Conservation (phyloP, 2,329 filamentous ascomycete genomes). For the Chaetomium sp. region DNA sequence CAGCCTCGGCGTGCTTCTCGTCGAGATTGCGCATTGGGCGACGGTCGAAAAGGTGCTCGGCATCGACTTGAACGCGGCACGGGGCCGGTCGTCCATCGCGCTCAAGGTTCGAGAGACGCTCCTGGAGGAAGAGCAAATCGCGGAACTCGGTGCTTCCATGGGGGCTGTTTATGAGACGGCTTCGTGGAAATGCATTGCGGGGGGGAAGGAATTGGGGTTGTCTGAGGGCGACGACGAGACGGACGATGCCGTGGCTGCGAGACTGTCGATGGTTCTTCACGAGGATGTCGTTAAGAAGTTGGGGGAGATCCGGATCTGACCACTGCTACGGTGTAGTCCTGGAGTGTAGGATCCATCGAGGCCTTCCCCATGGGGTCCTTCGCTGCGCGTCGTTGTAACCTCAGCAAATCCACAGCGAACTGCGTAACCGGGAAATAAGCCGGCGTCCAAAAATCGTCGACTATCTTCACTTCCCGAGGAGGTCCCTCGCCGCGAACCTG, state of each 20-base stretch:
- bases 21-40: constrained; percentile 37
- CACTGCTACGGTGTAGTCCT: neutral
- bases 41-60: constrained; percentile 22
- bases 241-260: constrained; percentile 33
- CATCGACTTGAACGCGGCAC: constrained; percentile 19
- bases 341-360: neutral
- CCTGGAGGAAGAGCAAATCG: constrained; percentile 18
- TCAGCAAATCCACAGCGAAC: no score
- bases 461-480: no score
- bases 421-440: no score
- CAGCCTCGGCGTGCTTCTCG: constrained; percentile 43
- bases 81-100: constrained; percentile 21
- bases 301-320: constrained; percentile 31
- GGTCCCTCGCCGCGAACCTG: neutral
- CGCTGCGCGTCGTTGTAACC: no score
- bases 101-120: constrained; percentile 22
- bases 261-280: constrained; percentile 36
- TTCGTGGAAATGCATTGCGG: constrained; percentile 22
- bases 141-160: constrained; percentile 24
- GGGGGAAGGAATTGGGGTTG: constrained; percentile 32
- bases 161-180: constrained; percentile 24
- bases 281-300: constrained; percentile 40
- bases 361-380: neutral
- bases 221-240: constrained; percentile 35
- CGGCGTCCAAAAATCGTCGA: no score